Base-by-base conservation (phyloP, 805 yeast species). In the Zygosaccharomyces pseudorouxii region DNA sequence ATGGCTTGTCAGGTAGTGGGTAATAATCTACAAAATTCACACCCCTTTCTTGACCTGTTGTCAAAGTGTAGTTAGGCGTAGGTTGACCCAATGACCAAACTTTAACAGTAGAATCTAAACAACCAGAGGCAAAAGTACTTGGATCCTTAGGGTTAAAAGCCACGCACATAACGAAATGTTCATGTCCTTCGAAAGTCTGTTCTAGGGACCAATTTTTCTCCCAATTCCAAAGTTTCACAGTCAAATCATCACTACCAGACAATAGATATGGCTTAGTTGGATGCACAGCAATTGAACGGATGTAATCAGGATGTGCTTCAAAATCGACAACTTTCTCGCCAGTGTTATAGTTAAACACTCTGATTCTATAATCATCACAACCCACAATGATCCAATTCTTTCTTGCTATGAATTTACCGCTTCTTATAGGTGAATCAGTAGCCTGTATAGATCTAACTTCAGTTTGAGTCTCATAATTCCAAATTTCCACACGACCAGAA, bases 311-410 rank as follows among this genome's bases (percentile, higher is more conserved):
- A 65, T 93, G 99, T 8, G 97, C 98, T 72, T 93, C 99, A 64
- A 92, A 93, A 71, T 90, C 98, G 33, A 88, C 78, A 54, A 93
- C 80, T 67, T 89, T 89, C 70, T 93, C 99, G 49, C 95, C 90
- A 16, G 99, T 93, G 71, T 89, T 89, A 74, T 88, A 89, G 70
- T 93, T 93, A 76, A 81, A 93, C 27, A 93, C 95, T 63, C 99
- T 82, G 50, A 93, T 74, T 65, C 86, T 92, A 77, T 87, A 92
- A 71, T 93, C 99, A 67, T 93, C 99, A 45, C 95, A 80, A 25
- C 99, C 99, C 36, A 89, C 89, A 50, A 90, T 85, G 62, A 95
- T 80, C 99, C 99, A 93, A 71, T 89, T 90, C 73, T 92, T 93
- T 62, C 98, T 82, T 18, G 98, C 93, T 64, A 93, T 82, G 63